Evolutionary conservation across 2,329 filamentous ascomycete species (phyloP).

Genomic region (Aspergillaceae sp.): DNA sequence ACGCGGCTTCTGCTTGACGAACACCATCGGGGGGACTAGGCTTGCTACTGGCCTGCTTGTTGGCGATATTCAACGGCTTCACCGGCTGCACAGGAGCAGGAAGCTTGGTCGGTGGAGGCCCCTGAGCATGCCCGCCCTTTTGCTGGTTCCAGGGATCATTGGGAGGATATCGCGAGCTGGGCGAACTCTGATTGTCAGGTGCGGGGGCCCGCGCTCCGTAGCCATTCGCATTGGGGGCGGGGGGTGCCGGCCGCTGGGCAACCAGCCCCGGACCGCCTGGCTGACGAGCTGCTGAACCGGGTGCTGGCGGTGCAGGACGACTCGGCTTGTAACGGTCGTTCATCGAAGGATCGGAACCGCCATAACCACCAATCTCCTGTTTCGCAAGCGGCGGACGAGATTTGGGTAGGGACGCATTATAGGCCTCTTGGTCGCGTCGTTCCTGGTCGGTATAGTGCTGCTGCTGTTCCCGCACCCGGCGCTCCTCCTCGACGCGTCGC

Average conservation of each 20-base stretch:
- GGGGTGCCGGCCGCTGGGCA: constrained; percentile 76
- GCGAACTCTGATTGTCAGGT: constrained; percentile 29
- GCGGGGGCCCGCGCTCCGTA: constrained; percentile 30
- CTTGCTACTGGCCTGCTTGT: constrained; percentile 50
- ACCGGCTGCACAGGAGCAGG: constrained; percentile 51
- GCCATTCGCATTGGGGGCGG: constrained; percentile 48
- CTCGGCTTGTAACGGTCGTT: constrained; percentile 68
- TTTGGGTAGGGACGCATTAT: constrained; percentile 83
- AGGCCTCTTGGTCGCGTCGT: constrained; percentile 71
- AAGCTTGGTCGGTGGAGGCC: constrained; percentile 49
- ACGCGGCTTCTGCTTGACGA: constrained; percentile 80
- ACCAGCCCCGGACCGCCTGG: constrained; percentile 44
- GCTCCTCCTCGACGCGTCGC: constrained; percentile 46
- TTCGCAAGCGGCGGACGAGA: constrained; percentile 71
- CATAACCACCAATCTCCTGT: constrained; percentile 74
- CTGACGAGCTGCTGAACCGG: constrained; percentile 47
- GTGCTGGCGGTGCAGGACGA: constrained; percentile 73
- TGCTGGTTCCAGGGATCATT: constrained; percentile 32
- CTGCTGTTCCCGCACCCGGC: constrained; percentile 32
- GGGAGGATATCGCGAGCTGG: constrained; percentile 25
- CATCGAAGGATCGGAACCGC: constrained; percentile 44
- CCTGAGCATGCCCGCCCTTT: constrained; percentile 30
- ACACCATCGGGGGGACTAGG: constrained; percentile 53
- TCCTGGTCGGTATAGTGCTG: constrained; percentile 45
- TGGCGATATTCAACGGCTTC: constrained; percentile 69